A percentile compares a stretch with the other conserved stretches of the same genome.
Conservation (phyloP, 306 rosid species). For the Potentilla sterilis region DNA sequence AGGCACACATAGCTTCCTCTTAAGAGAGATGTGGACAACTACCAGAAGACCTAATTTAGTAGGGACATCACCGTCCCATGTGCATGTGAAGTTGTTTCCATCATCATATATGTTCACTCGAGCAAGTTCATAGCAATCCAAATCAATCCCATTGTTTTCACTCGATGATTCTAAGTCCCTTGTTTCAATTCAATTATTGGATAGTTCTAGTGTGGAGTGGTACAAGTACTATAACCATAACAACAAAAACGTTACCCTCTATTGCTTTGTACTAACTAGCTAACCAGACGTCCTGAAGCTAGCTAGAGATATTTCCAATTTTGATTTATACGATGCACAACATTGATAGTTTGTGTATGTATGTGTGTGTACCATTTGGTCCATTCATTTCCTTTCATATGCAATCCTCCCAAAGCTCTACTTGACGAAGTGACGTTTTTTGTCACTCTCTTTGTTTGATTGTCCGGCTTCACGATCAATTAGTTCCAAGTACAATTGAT, state of each 20-base stretch:
- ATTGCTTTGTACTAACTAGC: neutral
- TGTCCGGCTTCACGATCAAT: neutral
- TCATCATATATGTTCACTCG: conserved; percentile 25
- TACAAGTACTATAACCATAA: neutral
- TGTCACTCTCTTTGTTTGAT: neutral
- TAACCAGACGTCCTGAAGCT: neutral
- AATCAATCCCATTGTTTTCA: conserved; percentile 20
- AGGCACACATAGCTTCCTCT: neutral
- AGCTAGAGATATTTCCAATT: neutral
- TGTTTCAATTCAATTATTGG: neutral
- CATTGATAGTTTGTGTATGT: neutral
- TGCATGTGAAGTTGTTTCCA: conserved; percentile 71
- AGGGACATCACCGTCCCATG: conserved; percentile 75
- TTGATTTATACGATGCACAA: neutral
- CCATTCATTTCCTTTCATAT: neutral
- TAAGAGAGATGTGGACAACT: conserved; percentile 49
- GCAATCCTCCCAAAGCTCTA: neutral
- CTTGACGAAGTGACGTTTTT: neutral
- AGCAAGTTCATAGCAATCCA: conserved; percentile 13
- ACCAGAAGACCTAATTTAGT: conserved; percentile 55
- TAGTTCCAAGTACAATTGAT: no score
- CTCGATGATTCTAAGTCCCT: conserved; percentile 1
- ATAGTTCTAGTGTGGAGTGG: neutral
- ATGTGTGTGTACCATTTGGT: neutral
- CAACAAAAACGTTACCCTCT: neutral